Percentiles rank a stretch among this genome's conserved stretches.
Evolutionary conservation across 2,329 filamentous ascomycete species (phyloP).

Genomic region (Sporothrix brasiliensis): DNA sequence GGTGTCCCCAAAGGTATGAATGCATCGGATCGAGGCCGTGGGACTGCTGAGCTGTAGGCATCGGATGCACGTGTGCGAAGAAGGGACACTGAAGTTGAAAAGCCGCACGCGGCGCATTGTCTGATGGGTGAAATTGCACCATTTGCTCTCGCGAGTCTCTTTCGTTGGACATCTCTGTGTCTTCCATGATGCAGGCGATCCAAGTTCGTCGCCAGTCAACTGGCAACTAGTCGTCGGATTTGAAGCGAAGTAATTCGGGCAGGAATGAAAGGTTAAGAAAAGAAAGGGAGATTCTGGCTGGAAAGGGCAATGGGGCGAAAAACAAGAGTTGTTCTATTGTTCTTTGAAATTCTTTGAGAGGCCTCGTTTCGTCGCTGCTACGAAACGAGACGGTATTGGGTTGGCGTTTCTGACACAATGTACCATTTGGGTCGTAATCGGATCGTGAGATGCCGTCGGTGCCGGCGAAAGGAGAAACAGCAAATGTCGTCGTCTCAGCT

Average conservation of each 20-base stretch:
- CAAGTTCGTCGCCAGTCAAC: neutral
- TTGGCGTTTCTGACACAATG: neutral
- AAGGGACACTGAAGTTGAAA: too few species aligned
- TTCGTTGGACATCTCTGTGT: too few species aligned
- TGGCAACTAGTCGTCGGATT: neutral
- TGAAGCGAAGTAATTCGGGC: too few species aligned
- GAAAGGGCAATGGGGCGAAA: too few species aligned
- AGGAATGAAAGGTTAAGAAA: neutral
- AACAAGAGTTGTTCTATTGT: neutral
- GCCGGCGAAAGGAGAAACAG: neutral
- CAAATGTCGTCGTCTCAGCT: neutral
- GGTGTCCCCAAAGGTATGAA: neutral
- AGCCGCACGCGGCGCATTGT: too few species aligned
- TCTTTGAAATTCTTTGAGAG: neutral
- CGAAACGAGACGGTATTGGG: neutral
- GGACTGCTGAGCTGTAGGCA: too few species aligned
- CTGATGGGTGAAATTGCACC: too few species aligned
- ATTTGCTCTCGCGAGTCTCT: too few species aligned
- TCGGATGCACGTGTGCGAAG: too few species aligned
- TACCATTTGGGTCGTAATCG: slow-evolving; percentile 14
- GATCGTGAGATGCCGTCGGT: slow-evolving; percentile 4
- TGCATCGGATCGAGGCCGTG: too few species aligned
- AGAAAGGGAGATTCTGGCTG: too few species aligned
- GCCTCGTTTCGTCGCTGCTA: neutral
- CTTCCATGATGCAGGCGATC: neutral